These are phyloP conservation scores for Limnanthes douglasii DNA, from an alignment of 345 rosid species.

Conservation along the genomic window DNA sequence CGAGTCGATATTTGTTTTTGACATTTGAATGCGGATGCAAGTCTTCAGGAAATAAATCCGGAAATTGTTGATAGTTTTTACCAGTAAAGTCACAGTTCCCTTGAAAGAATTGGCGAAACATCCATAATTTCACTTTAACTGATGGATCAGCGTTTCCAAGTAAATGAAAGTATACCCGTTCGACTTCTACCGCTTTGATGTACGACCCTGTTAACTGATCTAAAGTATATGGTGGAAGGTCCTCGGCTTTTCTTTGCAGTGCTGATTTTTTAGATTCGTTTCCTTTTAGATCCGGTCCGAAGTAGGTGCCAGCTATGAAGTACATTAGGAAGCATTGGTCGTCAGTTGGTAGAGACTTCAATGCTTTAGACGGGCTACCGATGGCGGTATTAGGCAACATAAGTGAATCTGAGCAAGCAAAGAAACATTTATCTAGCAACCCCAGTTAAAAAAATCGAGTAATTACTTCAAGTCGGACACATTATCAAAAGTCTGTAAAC, in stretches of 20 bases:
- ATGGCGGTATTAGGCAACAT: too few relatives aligned
- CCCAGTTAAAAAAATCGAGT: too few relatives aligned
- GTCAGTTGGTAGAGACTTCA: too few relatives aligned
- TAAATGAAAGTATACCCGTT: constrained; percentile 15
- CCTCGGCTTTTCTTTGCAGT: constrained; percentile 15
- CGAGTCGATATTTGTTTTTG: constrained; percentile 6
- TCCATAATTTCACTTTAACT: constrained; percentile 3
- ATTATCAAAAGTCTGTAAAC: too few relatives aligned
- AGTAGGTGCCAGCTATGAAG: constrained; percentile 13
- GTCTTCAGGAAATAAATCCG: constrained; percentile 12
- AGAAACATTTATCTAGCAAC: too few relatives aligned
- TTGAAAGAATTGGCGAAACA: constrained; percentile 11
- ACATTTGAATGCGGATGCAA: constrained; percentile 15
- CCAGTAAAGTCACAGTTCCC: constrained; percentile 1
- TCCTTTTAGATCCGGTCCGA: constrained; percentile 16
- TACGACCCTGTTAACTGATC: constrained; percentile 19
- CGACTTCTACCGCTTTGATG: constrained; percentile 18
- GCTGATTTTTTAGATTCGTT: constrained; percentile 13
- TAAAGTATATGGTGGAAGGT: constrained; percentile 5
- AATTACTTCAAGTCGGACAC: too few relatives aligned
- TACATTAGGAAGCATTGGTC: constrained; percentile 14
- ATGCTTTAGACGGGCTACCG: too few relatives aligned
- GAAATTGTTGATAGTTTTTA: constrained; percentile 9
- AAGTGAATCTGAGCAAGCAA: too few relatives aligned
- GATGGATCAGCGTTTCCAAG: constrained; percentile 19